Evolutionary conservation across 768 basidiomycete species (phyloP), one percentile per base, ranked within the genome.

Genomic region (Tricholoma matsutake): DNA sequence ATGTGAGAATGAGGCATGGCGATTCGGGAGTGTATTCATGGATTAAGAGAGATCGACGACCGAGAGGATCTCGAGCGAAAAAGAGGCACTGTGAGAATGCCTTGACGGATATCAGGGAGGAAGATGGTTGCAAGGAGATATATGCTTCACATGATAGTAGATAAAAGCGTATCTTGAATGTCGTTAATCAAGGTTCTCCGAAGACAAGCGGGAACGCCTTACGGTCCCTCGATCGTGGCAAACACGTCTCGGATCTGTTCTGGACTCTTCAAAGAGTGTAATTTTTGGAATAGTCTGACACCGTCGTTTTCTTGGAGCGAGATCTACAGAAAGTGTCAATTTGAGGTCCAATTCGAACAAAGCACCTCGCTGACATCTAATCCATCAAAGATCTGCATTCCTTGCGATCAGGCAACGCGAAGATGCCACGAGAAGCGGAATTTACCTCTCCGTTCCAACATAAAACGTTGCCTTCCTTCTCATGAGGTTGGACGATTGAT

Each of bases 361-460:
- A 14, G 39, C 11, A 29, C 55, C 2, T 47, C 35, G 69, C 80
- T 59, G 57, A 91, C 92, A 71, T 88, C 77, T n/a, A 92, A 67
- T 6, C 93, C 93, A 64, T 91, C 87, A 64, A 96, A 95, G 28
- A 94, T 79, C 81, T 82, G 39, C 20, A 58, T 11, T 31, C 10
- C 16, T 18, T 6, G 31, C 59, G 10, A 62, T 56, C 22, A 56
- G 11, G 14, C 9, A 25, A n/a, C 22, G 18, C n/a, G 16, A 32
- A 43, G 14, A 54, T 18, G 16, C 37, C 28, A 58, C 9, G 43
- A 20, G 13, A 9, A 16, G 37, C 10, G 73, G 73, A 51, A 32
- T 18, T 18, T 51, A 87, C 91, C 78, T 95, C 91, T 62, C 94
- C 93, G 68, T 93, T 94, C 89, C 90, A 95, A 68, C 91, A 93